Evolutionary conservation across 2,329 filamentous ascomycete species (phyloP).

Genomic region (Mycocentrospora acerina): DNA sequence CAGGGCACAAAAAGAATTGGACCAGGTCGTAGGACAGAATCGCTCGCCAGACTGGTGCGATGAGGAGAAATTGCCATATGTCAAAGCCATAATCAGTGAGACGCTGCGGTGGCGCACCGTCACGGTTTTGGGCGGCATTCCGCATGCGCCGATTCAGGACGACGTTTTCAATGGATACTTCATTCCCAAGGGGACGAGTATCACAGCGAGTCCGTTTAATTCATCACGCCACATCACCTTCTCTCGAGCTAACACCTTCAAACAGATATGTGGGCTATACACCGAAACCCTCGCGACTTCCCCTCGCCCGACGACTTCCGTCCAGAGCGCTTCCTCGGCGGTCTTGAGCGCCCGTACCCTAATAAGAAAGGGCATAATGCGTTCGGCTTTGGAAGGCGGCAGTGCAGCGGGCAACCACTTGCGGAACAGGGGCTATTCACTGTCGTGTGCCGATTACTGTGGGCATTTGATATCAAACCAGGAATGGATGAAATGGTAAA

Average conservation of each 20-base stretch:
- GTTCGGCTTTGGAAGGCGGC: conserved; percentile 57
- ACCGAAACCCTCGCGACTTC: conserved; percentile 42
- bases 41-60: conserved; percentile 40
- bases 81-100: conserved; percentile 44
- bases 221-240: too few relatives aligned
- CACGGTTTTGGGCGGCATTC: conserved; percentile 39
- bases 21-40: conserved; percentile 32
- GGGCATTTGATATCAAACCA: conserved; percentile 56
- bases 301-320: conserved; percentile 43
- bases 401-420: conserved; percentile 60
- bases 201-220: too few relatives aligned
- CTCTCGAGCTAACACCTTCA: too few relatives aligned
- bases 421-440: conserved; percentile 63
- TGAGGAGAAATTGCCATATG: conserved; percentile 36
- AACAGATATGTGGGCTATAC: conserved; percentile 47
- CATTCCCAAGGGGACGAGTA: conserved; percentile 44
- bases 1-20: conserved; percentile 36
- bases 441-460: conserved; percentile 57
- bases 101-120: conserved; percentile 39
- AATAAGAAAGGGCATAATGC: conserved; percentile 54
- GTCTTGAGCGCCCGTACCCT: conserved; percentile 31
- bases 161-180: conserved; percentile 42
- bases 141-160: conserved; percentile 37
- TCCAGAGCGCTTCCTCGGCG: conserved; percentile 23
- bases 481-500: conserved; percentile 39